Base-by-base conservation (phyloP, 257 asterid species). In the Nicotiana tomentosiformis region DNA sequence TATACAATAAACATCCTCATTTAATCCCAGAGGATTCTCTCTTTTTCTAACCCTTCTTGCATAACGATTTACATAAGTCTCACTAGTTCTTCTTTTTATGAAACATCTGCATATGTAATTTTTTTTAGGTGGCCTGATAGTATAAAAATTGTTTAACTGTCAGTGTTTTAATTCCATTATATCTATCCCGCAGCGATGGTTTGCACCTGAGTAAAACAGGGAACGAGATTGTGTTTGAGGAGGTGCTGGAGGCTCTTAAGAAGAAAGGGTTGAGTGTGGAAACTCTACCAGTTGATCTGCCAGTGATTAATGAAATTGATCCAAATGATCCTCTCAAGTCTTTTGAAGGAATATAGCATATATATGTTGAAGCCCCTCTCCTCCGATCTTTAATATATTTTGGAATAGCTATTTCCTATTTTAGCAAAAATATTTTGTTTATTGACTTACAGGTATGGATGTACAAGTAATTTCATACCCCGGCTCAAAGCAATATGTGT, bases 301-400 rank as follows among this genome's bases (percentile, higher is more conserved):
- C 96, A 0, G 84, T 84, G 66, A 4, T 84, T 1, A 10, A 77
- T 5, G 90, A 91, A 30, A 86, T 95, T 57, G 82, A 92, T 82
- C 90, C 92, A 16, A 83, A 88, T 11, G 92, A 93, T 81, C 94
- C 97, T 49, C 91, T 92, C 49, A 95, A 89, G 85, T 83, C 91
- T 81, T 92, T 92, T 39, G 83, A 61, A 69, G 80, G 78, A 72
- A 72, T 72, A 43, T 72, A 72, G 60, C 46, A 12, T 43, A 8
- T 72, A 20, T 37, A n/a, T 39, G 49, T 7, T 39, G 2, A 56
- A 39, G 20, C 5, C 57, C 5, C 11, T n/a, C n/a, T 5, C 61
- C 60, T 49, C 20, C 57, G 18, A 53, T 5, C 83, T 20, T 12
- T 74, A 72, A 72, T 49, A 26, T 26, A 14, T 23, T 49, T 53